Conservation (phyloP, 2,329 filamentous ascomycete genomes). For the Pestalotiopsis sp. region DNA sequence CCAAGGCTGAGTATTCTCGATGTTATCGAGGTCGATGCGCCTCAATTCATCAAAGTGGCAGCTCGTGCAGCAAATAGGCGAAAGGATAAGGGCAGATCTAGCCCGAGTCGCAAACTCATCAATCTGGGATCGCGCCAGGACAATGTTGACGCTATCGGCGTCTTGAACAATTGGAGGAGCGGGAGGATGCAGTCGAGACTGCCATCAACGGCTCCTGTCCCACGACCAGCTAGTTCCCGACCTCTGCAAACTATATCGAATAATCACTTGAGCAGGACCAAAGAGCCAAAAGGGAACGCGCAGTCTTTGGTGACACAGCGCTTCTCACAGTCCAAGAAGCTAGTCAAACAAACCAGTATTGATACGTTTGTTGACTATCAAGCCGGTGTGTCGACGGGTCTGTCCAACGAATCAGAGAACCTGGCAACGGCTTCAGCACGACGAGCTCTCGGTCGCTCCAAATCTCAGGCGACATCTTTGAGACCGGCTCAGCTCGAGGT, state of each 20-base stretch:
- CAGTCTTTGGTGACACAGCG: slow-evolving; percentile 18
- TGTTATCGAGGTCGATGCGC: slow-evolving; percentile 54
- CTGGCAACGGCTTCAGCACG: slow-evolving; percentile 9
- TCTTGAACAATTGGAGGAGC: slow-evolving; percentile 58
- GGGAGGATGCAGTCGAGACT: slow-evolving; percentile 51
- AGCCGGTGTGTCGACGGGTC: slow-evolving; percentile 6
- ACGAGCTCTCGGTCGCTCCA: slow-evolving; percentile 15
- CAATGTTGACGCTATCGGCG: slow-evolving; percentile 57
- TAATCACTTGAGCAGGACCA: slow-evolving; percentile 15
- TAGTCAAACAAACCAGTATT: slow-evolving; percentile 31
- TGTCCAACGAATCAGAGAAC: neutral
- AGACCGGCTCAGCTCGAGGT: slow-evolving; percentile 62
- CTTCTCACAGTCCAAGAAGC: slow-evolving; percentile 28
- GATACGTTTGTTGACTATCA: slow-evolving; percentile 32
- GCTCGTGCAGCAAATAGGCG: slow-evolving; percentile 56
- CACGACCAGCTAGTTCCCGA: slow-evolving; percentile 15
- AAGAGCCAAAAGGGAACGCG: slow-evolving; percentile 10
- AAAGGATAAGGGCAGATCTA: slow-evolving; percentile 54
- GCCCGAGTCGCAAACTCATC: slow-evolving; percentile 58
- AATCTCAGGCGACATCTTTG: slow-evolving; percentile 19
- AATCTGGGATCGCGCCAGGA: slow-evolving; percentile 63
- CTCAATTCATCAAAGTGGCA: slow-evolving; percentile 62
- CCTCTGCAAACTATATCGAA: slow-evolving; percentile 28
- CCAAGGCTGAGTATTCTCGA: slow-evolving; percentile 64
- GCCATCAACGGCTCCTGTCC: slow-evolving; percentile 32